Evolutionary conservation across 805 yeast genomes (phyloP).

Genomic region (Wickerhamiella vanderwaltii): DNA sequence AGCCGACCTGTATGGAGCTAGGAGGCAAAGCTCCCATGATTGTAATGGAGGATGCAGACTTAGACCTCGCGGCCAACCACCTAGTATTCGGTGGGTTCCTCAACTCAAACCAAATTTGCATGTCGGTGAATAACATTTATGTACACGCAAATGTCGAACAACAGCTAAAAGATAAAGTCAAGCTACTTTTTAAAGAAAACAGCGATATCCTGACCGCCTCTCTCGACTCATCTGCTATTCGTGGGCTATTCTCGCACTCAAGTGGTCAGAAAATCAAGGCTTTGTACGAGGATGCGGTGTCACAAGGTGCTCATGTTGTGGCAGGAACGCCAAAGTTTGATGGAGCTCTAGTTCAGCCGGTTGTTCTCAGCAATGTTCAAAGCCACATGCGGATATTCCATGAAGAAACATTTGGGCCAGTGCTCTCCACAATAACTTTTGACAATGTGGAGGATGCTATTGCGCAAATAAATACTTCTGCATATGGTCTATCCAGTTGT

Average conservation of each 20-base stretch:
- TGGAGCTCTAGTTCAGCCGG: constrained; percentile 1
- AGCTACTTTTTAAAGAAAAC: not conserved
- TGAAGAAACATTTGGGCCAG: constrained; percentile 2
- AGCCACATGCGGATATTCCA: not conserved
- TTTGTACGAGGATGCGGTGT: not conserved
- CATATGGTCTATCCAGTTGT: not conserved
- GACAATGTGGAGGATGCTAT: not conserved
- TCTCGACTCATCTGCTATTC: too few species aligned
- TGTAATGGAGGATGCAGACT: not conserved
- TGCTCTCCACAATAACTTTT: not conserved
- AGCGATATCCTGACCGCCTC: not conserved
- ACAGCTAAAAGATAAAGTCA: not conserved
- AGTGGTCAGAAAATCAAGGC: not conserved
- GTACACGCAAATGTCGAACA: not conserved
- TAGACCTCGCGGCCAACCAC: not conserved
- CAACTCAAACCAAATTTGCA: constrained; percentile 3
- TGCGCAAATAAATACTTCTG: not conserved
- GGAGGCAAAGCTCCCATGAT: not conserved
- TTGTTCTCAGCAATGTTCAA: not conserved
- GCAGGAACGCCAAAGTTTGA: not conserved
- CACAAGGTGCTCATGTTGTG: not conserved
- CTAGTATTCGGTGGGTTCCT: not conserved
- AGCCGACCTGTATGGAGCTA: constrained; percentile 2
- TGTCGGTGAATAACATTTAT: not conserved
- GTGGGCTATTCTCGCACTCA: not conserved